Percentiles rank a stretch among this genome's conserved stretches.
Evolutionary conservation across 495 filamentous ascomycete species (phyloP).

Genomic region (Achaetomiella virescens): DNA sequence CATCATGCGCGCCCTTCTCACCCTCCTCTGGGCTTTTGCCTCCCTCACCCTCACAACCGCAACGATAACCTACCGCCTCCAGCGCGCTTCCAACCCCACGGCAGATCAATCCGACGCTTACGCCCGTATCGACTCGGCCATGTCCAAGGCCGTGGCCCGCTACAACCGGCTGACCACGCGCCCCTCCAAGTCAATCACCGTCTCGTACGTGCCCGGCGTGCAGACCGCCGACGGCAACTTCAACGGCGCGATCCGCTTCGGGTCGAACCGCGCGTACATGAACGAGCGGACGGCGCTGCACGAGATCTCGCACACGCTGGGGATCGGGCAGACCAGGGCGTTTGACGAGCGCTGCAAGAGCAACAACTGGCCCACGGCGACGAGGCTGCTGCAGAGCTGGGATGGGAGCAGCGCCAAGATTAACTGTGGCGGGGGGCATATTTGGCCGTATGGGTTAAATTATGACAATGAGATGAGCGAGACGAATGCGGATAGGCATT

Average conservation of each 20-base stretch:
- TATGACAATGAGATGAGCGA: conserved; percentile 39
- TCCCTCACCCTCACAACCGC: conserved; percentile 24
- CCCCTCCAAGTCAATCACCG: conserved; percentile 31
- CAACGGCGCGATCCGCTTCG: conserved; percentile 42
- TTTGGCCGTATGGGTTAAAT: conserved; percentile 42
- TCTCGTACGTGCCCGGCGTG: conserved; percentile 35
- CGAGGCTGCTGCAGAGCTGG: conserved; percentile 30
- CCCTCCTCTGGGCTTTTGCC: conserved; percentile 20
- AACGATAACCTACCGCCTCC: conserved; percentile 28
- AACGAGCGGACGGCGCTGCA: conserved; percentile 42
- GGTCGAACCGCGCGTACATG: conserved; percentile 38
- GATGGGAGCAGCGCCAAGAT: conserved; percentile 36
- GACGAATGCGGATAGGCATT: conserved; percentile 36
- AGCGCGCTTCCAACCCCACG: conserved; percentile 28
- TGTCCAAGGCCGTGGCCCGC: conserved; percentile 30
- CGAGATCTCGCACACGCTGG: conserved; percentile 41
- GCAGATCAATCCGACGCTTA: conserved; percentile 38
- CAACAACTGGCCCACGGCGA: conserved; percentile 36
- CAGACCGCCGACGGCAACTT: conserved; percentile 38
- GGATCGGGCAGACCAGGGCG: conserved; percentile 34
- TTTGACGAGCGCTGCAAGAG: conserved; percentile 33
- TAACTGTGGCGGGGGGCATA: conserved; percentile 37
- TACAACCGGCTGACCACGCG: conserved; percentile 28
- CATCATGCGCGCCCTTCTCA: conserved; percentile 31
- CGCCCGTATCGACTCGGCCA: conserved; percentile 32